Base-by-base conservation (phyloP, 2,329 filamentous ascomycete species). In the Neurospora sp. region DNA sequence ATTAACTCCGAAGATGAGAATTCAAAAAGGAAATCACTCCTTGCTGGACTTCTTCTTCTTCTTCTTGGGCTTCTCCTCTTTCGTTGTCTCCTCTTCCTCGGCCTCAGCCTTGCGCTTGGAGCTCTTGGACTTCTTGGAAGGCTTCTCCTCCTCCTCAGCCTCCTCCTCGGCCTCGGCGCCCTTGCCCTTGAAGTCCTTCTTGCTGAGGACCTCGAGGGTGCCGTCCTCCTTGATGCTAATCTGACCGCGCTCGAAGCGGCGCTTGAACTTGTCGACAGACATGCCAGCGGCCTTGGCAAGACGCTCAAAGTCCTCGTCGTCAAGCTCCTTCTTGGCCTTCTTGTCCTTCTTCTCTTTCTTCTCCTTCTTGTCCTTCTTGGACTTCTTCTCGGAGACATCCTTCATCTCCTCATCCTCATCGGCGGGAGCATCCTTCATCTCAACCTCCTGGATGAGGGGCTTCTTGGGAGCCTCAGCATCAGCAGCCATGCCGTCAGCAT, bases 401-500 rank as follows among this genome's bases (percentile, higher is more conserved):
- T 70, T 71, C 72, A 75, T 74, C 72, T 76, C 73, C 28, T 62
- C 52, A 36, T 62, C 52, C 23, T 72, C 73, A 39, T 69, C 68
- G 9, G 69, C 68, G 4, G 76, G 71, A 1, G 72, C 76, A 40
- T 75, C 74, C 66, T 70, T 68, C 73, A 75, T 74, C n/a, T 76
- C 76, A 38, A 80, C 79, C 78, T 84, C 83, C 77, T 84, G 82
- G 58, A 81, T 79, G 67, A 81, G 76, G 19, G 78, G 77, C 81
- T 85, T 85, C 82, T 86, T 85, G 66, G 79, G 75, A 68, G 90
- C 86, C 15, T 87, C 85, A 75, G 91, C 90, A 76, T 92, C 87
- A 67, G 87, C 88, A 71, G 85, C 85, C 68, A 97, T 83, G 73
- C 93, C 95, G 81, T 99, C 96, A 69, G 93, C 96, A 78, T 98